Percentiles rank a stretch among this genome's conserved stretches.
Conservation (phyloP, 2,329 filamentous ascomycete species). For the Aureobasidium leucospermi region DNA sequence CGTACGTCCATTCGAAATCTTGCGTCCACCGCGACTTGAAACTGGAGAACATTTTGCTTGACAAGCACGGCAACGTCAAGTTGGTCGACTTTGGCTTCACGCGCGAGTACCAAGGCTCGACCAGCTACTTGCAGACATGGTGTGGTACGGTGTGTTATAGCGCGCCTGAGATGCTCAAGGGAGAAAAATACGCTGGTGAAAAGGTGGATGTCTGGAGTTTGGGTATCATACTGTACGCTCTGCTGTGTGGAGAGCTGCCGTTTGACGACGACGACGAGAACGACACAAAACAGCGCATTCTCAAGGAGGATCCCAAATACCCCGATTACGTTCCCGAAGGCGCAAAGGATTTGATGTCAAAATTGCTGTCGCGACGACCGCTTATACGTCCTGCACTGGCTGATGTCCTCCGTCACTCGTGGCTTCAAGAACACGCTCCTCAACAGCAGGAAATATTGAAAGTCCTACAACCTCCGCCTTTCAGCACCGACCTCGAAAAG, state of each 20-base stretch:
- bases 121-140: conserved; percentile 93
- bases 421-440: conserved; percentile 77
- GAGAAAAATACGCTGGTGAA: conserved; percentile 94
- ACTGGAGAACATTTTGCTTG: conserved; percentile 89
- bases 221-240: conserved; percentile 75
- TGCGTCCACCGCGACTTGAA: conserved; percentile 97
- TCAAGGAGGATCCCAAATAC: conserved; percentile 78
- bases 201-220: conserved; percentile 97
- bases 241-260: conserved; percentile 77
- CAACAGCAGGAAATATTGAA: conserved; percentile 86
- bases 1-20: conserved; percentile 88
- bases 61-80: conserved; percentile 96
- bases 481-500: conserved; percentile 80
- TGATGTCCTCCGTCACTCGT: conserved; percentile 82
- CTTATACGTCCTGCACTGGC: conserved; percentile 72
- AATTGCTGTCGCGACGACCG: conserved; percentile 83
- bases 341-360: conserved; percentile 67
- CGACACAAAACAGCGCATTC: conserved; percentile 74
- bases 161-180: conserved; percentile 96
- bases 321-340: conserved; percentile 72
- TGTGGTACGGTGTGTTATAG: conserved; percentile 98
- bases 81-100: conserved; percentile 98
- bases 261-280: conserved; percentile 97
- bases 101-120: conserved; percentile 89
- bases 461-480: conserved; percentile 70